Base-by-base conservation (phyloP, 306 rosid genomes). In the Trifolium repens region DNA sequence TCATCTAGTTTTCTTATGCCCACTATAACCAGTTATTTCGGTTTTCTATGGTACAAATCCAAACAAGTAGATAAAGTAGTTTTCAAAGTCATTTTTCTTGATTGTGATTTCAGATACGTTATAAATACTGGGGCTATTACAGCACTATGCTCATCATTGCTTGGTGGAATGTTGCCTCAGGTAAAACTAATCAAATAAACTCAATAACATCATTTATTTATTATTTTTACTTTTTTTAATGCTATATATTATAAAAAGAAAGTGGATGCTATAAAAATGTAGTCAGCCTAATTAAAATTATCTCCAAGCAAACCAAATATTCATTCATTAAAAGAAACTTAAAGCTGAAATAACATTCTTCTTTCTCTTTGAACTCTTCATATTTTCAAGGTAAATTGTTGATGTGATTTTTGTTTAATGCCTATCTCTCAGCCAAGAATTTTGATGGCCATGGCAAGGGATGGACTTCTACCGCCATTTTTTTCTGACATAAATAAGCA, bases 161-260 rank as follows among this genome's bases (percentile, higher is more conserved):
- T 94, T 88, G 98, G 98, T 37, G 86, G 91, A 32, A 57, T 87
- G 74, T 87, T 94, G 73, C 98, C 98, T 49, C 98, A 94, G 97
- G 98, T 88, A 87, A 65, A 63, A 54, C 69, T 72, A 22, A 30
- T 60, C 27, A 14, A 62, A 40, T 7, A 40, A 40, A 40, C 44
- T 40, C 44, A 32, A 4, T 32, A 32, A 32, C 35, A 32, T 32
- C 4, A 32, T 32, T 32, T 32, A 32, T 32, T 32, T 32, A 32
- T 32, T 32, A 5, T 4, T 32, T 32, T 32, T 32, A 4, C 35
- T 32, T 32, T 32, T 32, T 32, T 32, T 32, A 32, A 32, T 32
- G 35, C 35, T 32, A 0, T 4, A 0, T 4, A 32, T 32, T 32
- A 32, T 2, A 42, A 42, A 42, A 10, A 42, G 47, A 42, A 42